These are phyloP conservation scores for Gliomastix tumulicola DNA, from an alignment of 2,329 filamentous ascomycete genomes.

Conservation along the genomic window DNA sequence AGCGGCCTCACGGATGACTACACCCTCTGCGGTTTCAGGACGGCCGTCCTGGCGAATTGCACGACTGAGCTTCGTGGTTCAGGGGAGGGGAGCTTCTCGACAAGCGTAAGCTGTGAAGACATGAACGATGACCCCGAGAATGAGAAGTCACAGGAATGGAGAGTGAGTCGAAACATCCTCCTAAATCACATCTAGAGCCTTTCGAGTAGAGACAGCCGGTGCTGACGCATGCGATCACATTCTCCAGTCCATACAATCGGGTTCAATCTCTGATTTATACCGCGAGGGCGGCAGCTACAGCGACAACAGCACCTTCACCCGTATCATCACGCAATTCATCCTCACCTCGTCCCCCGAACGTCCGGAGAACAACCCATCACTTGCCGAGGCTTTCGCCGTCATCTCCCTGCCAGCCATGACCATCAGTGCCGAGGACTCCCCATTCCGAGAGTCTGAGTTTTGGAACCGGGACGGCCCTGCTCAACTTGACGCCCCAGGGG, in stretches of 20 bases:
- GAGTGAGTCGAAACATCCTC: too few species aligned
- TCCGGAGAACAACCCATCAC: slow-evolving; percentile 49
- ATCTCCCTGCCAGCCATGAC: slow-evolving; percentile 61
- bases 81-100: slow-evolving; percentile 47
- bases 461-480: slow-evolving; percentile 21
- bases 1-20: slow-evolving; percentile 35
- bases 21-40: slow-evolving; percentile 61
- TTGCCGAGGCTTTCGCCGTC: slow-evolving; percentile 66
- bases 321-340: slow-evolving; percentile 47
- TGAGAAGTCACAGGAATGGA: neutral
- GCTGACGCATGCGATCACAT: too few species aligned
- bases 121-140: slow-evolving; percentile 31
- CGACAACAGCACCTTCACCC: slow-evolving; percentile 50
- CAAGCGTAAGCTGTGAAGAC: slow-evolving; percentile 57
- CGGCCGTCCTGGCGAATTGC: slow-evolving; percentile 57
- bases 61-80: slow-evolving; percentile 54
- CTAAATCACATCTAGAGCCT: too few species aligned
- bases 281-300: slow-evolving; percentile 48
- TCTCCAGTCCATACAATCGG: too few species aligned
- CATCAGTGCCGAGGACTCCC: slow-evolving; percentile 47
- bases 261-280: slow-evolving; percentile 23
- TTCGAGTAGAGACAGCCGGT: too few species aligned
- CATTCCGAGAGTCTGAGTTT: slow-evolving; percentile 51
- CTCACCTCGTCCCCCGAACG: slow-evolving; percentile 31
- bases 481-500: slow-evolving; percentile 32